Conservation (phyloP, 306 rosid species). For the Quercus cerris region DNA sequence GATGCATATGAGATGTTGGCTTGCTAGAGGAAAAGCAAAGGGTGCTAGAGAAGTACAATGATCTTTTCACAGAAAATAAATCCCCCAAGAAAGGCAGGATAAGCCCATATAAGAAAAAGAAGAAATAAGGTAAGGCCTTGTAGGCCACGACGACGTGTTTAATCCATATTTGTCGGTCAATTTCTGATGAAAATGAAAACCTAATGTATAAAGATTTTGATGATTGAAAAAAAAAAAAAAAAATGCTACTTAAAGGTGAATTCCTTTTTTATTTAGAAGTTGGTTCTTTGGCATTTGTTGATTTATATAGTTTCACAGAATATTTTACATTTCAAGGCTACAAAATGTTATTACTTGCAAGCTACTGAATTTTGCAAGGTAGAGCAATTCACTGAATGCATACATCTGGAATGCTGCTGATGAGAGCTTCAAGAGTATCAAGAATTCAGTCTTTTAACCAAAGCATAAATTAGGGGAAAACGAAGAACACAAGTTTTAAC, state of each 20-base stretch:
- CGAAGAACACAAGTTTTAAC: too few relatives aligned
- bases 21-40: slow-evolving; percentile 58
- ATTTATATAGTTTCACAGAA: too few relatives aligned
- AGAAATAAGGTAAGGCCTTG: slow-evolving; percentile 13
- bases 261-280: too few relatives aligned
- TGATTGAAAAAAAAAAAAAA: too few relatives aligned
- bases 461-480: too few relatives aligned
- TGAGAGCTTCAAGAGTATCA: too few relatives aligned
- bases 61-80: slow-evolving; percentile 35
- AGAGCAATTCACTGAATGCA: background rate
- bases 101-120: slow-evolving; percentile 23
- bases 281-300: too few relatives aligned
- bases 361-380: background rate
- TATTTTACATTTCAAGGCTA: background rate
- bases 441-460: too few relatives aligned
- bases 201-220: too few relatives aligned
- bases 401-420: background rate
- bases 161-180: background rate
- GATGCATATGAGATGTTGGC: slow-evolving; percentile 78
- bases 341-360: background rate
- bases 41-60: slow-evolving; percentile 62
- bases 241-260: too few relatives aligned
- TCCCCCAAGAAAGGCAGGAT: slow-evolving; percentile 32
- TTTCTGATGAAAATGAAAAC: background rate
- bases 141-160: background rate